Base-by-base conservation (phyloP, 305 asterid species). In the Fraxinus ornus region DNA sequence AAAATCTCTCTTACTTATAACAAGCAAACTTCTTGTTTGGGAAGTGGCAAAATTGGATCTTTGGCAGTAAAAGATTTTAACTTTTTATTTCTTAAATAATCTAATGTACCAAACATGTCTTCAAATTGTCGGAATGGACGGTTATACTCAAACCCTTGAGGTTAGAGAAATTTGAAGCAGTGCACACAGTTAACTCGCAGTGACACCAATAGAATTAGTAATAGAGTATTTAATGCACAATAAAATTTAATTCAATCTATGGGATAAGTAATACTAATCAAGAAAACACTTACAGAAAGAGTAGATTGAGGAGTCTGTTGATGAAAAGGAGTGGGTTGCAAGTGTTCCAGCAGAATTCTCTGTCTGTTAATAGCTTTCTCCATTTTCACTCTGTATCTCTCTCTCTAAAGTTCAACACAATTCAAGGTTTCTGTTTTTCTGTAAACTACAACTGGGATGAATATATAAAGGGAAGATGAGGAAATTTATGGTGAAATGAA, bases 311-410 rank as follows among this genome's bases (percentile, higher is more conserved):
- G 44, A 55, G 71, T 80, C 17, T 81, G 91, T 22, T 71, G 85
- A 80, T 90, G 37, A 81, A 26, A 83, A 78, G 91, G 78, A 83
- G 83, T 30, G 57, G 97, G 96, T 57, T 82, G 90, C 47, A 95
- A 84, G 82, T 95, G 99, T 21, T 90, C 86, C 83, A 93, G 87
- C 81, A 95, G 84, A 86, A 95, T 85, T 68, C 84, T 92, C 85
- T 95, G 97, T 66, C 99, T 92, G 87, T 85, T 80, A 2, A 85
- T 78, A 39, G 97, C 97, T 90, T 86, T 93, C 91, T 95, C 97
- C 99, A 95, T 95, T 55, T 30, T 41, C 30, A 2, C 77, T 39
- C 81, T 66, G 60, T 83, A 47, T 33, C 55, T 80, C 28, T 66
- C 39, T 64, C 39, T 44, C 71, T 66, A 2, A 22, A 26, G 6